These are phyloP conservation scores for Lyophyllum decastes DNA, from an alignment of 768 basidiomycete genomes.

Conservation along the genomic window DNA sequence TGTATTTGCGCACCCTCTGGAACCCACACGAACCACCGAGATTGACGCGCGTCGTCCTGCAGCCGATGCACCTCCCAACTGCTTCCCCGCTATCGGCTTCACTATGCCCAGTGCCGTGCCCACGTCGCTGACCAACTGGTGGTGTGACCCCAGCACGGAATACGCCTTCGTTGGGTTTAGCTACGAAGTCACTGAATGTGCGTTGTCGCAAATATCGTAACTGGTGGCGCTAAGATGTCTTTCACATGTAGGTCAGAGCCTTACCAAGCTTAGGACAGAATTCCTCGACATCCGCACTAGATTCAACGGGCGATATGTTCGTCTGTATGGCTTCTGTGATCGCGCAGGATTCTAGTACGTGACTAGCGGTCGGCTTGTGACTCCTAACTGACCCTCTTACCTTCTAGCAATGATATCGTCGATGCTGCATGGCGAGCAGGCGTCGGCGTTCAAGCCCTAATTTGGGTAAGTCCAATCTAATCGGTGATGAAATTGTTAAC, in stretches of 20 bases:
- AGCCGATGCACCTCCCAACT: constrained; percentile 14
- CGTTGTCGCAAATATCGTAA: neutral
- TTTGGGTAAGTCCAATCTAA: constrained; percentile 55
- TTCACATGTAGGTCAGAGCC: constrained; percentile 54
- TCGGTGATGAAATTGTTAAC: neutral
- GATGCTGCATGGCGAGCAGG: constrained; percentile 68
- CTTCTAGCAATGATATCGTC: constrained; percentile 52
- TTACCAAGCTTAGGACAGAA: constrained; percentile 47
- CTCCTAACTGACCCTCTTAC: neutral
- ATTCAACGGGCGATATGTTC: constrained; percentile 69
- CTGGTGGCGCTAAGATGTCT: neutral
- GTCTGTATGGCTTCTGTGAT: constrained; percentile 53
- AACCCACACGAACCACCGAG: constrained; percentile 13
- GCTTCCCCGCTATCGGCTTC: constrained; percentile 23
- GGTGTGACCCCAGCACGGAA: constrained; percentile 65
- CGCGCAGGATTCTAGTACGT: constrained; percentile 47
- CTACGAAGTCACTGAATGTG: constrained; percentile 71
- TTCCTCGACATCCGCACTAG: constrained; percentile 59
- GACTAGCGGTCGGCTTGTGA: neutral
- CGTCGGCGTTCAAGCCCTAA: constrained; percentile 72
- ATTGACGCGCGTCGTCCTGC: neutral
- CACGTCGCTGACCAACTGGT: constrained; percentile 49
- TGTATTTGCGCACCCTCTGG: constrained; percentile 7
- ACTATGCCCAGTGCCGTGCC: constrained; percentile 55
- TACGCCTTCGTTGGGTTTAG: constrained; percentile 80